phyloP scores from a whole-genome alignment of 1,284 basidiomycete genomes.

The Cutaneotrichosporon sp. region DNA sequence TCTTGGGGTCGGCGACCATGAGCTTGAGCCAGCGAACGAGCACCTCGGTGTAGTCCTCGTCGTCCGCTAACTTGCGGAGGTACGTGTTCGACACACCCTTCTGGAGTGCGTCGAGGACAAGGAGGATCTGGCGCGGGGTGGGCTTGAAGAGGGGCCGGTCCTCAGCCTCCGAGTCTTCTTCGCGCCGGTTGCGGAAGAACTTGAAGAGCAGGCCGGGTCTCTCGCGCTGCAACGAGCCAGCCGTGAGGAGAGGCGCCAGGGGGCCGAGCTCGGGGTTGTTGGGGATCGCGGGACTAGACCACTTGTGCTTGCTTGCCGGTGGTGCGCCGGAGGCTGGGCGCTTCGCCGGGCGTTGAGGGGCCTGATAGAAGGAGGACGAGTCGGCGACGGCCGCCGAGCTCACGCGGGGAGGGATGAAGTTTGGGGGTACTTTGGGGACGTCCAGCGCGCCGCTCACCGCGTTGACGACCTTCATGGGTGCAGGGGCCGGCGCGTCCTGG shows the following conservation, averaged over 20 bases:
- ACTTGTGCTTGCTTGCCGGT: not conserved
- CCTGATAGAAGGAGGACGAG: constrained; percentile 8
- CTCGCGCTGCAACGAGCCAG: constrained; percentile 10
- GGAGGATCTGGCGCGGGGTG: constrained; percentile 27
- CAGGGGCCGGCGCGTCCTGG: no score
- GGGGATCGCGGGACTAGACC: constrained; percentile 4
- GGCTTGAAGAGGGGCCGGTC: constrained; percentile 21
- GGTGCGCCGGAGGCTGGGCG: not conserved
- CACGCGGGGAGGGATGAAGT: not conserved
- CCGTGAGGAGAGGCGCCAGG: constrained; percentile 4
- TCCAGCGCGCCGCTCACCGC: not conserved
- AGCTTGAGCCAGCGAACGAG: constrained; percentile 31
- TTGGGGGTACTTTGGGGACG: not conserved
- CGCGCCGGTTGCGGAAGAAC: constrained; percentile 22
- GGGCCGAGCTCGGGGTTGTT: constrained; percentile 1
- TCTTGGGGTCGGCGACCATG: constrained; percentile 24
- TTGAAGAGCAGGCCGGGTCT: constrained; percentile 35
- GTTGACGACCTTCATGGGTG: not conserved
- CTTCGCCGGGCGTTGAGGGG: not conserved
- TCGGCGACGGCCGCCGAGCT: not conserved
- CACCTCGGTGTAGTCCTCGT: constrained; percentile 27
- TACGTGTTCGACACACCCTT: constrained; percentile 31
- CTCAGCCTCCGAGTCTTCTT: not conserved
- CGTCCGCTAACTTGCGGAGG: constrained; percentile 35
- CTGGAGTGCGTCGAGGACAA: constrained; percentile 27